phyloP scores from a whole-genome alignment of 805 yeast species.

The Danielozyma ontarioensis region DNA sequence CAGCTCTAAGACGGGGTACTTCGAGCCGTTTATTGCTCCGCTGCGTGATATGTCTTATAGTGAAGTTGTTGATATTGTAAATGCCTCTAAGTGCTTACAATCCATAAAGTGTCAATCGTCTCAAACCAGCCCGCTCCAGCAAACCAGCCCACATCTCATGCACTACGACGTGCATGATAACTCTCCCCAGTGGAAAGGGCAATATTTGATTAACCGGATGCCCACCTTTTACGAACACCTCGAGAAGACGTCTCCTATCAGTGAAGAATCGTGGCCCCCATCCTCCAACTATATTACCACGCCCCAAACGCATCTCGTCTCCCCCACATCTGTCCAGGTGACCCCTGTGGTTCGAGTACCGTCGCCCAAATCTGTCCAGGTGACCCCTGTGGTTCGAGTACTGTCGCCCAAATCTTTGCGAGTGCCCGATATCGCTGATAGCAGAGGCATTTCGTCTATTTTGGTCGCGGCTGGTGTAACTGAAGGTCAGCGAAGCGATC shows the following conservation, averaged over 20 bases:
- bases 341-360: neutral
- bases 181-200: too few species aligned
- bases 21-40: neutral
- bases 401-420: neutral
- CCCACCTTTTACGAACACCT: constrained; percentile 5
- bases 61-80: constrained; percentile 27
- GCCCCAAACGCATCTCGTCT: constrained; percentile 3
- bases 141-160: constrained; percentile 2
- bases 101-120: constrained; percentile 10
- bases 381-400: neutral
- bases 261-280: too few species aligned
- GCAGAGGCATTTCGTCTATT: constrained; percentile 27
- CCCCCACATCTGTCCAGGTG: constrained; percentile 1
- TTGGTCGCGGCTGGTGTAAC: constrained; percentile 23
- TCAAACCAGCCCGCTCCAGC: neutral
- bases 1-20: neutral
- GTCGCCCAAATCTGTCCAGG: constrained; percentile 1
- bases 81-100: constrained; percentile 33
- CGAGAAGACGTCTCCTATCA: neutral
- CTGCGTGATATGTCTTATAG: neutral
- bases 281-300: neutral
- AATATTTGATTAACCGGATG: too few species aligned
- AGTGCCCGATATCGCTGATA: neutral
- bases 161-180: too few species aligned
- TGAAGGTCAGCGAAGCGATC: constrained; percentile 4